Evolutionary conservation across 1,284 basidiomycete genomes (phyloP).

Genomic region (Cutaneotrichosporon mucoides): DNA sequence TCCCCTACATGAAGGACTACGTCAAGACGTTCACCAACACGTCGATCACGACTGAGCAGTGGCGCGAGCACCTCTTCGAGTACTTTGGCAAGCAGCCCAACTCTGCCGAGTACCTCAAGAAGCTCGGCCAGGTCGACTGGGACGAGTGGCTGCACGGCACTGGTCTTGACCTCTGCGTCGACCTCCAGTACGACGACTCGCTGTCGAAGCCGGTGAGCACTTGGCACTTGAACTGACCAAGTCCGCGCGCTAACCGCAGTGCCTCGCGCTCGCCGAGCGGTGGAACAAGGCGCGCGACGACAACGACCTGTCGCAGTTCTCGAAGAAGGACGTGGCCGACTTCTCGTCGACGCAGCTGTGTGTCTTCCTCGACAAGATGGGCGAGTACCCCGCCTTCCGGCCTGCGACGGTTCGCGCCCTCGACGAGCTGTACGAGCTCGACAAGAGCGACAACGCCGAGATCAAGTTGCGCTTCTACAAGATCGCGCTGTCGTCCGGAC

Average conservation of each 20-base stretch:
- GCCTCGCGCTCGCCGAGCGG: conserved; percentile 61
- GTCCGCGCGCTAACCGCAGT: conserved; percentile 26
- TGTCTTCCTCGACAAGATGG: conserved; percentile 53
- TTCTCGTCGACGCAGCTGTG: conserved; percentile 45
- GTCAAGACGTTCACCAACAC: conserved; percentile 56
- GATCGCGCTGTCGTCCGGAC: conserved; percentile 51
- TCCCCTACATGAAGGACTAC: conserved; percentile 68
- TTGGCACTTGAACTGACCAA: too few relatives aligned
- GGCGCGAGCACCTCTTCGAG: conserved; percentile 78
- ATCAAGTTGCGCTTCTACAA: conserved; percentile 53
- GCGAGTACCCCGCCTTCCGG: conserved; percentile 38
- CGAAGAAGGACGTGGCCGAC: conserved; percentile 35
- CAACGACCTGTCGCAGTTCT: conserved; percentile 45
- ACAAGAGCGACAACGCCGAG: conserved; percentile 50
- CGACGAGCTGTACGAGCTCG: conserved; percentile 50
- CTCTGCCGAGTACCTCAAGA: conserved; percentile 61
- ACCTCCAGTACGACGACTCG: conserved; percentile 76
- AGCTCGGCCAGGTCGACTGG: conserved; percentile 73
- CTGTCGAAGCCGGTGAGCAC: conserved; percentile 60
- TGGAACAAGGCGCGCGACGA: conserved; percentile 68
- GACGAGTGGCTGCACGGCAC: conserved; percentile 86
- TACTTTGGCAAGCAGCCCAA: conserved; percentile 62
- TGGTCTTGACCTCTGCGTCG: conserved; percentile 69
- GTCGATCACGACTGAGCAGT: conserved; percentile 82
- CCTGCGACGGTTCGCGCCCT: conserved; percentile 40